Conservation (phyloP, 1,284 basidiomycete species). For the Cryptococcus sp. region DNA sequence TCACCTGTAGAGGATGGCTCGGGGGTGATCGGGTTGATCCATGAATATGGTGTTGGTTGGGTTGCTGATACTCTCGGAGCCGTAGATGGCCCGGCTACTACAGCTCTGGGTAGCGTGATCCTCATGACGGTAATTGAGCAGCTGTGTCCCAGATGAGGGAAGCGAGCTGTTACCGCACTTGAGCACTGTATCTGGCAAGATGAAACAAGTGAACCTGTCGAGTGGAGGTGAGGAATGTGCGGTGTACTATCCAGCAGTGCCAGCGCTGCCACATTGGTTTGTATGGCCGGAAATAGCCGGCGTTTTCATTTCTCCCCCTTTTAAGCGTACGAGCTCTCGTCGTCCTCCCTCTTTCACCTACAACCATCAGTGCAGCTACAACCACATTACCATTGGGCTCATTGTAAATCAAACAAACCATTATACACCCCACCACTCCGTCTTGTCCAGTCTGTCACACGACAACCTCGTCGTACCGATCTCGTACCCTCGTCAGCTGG, state of each 20-base stretch:
- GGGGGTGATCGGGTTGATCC: constrained; percentile 26
- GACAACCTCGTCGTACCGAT: too few relatives aligned
- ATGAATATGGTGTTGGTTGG: constrained; percentile 38
- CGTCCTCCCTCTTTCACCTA: too few relatives aligned
- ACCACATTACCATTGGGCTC: too few relatives aligned
- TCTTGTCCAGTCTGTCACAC: too few relatives aligned
- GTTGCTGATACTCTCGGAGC: constrained; percentile 16
- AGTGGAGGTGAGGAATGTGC: constrained; percentile 14
- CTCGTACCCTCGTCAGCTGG: too few relatives aligned
- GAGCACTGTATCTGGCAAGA: background rate
- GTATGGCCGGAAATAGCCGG: constrained; percentile 19
- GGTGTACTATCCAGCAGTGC: background rate
- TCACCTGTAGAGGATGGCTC: constrained; percentile 20
- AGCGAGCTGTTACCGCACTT: background rate
- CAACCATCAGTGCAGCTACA: too few relatives aligned
- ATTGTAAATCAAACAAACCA: too few relatives aligned
- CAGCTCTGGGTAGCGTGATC: background rate
- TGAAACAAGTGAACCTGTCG: constrained; percentile 8
- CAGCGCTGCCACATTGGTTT: constrained; percentile 6
- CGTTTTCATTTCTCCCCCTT: constrained; percentile 16
- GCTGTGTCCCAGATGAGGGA: background rate
- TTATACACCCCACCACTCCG: too few relatives aligned
- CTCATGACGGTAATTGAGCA: constrained; percentile 2
- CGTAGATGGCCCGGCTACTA: background rate
- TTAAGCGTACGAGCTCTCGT: too few relatives aligned